Percentiles rank a stretch among this genome's conserved stretches.
phyloP scores from a whole-genome alignment of 257 asterid genomes.

The Primulina eburnea region DNA sequence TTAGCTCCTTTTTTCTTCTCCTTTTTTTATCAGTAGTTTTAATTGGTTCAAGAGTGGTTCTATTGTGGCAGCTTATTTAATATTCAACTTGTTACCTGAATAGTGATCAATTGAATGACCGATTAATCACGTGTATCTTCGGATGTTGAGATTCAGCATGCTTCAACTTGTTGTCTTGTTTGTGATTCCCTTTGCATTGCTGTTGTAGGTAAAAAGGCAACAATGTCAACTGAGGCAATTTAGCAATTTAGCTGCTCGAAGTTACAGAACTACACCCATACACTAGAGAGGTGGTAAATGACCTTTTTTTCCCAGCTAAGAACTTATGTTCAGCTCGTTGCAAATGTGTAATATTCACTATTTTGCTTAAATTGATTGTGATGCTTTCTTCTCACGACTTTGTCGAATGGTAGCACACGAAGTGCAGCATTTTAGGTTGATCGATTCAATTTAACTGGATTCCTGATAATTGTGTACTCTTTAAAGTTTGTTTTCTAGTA shows the following conservation, averaged over 20 bases:
- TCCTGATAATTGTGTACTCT: neutral
- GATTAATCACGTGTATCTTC: neutral
- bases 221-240: conserved; percentile 63
- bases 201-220: conserved; percentile 54
- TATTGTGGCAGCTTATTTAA: neutral
- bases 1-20: conserved; percentile 8
- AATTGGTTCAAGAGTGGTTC: neutral
- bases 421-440: neutral
- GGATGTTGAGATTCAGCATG: neutral
- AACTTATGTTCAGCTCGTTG: conserved; percentile 9
- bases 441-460: neutral
- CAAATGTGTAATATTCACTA: neutral
- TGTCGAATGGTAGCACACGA: neutral
- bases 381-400: conserved; percentile 1
- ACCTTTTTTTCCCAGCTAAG: conserved; percentile 7
- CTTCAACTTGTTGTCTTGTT: neutral
- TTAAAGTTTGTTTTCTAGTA: neutral
- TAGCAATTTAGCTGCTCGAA: conserved; percentile 42
- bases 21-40: conserved; percentile 6
- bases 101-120: neutral
- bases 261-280: conserved; percentile 39
- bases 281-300: conserved; percentile 41
- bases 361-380: conserved; percentile 7
- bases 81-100: neutral
- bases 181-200: conserved; percentile 6